Evolutionary conservation across 805 yeast genomes (phyloP), one percentile per base, ranked within the genome.

Genomic region (Cephaloascus albidus): DNA sequence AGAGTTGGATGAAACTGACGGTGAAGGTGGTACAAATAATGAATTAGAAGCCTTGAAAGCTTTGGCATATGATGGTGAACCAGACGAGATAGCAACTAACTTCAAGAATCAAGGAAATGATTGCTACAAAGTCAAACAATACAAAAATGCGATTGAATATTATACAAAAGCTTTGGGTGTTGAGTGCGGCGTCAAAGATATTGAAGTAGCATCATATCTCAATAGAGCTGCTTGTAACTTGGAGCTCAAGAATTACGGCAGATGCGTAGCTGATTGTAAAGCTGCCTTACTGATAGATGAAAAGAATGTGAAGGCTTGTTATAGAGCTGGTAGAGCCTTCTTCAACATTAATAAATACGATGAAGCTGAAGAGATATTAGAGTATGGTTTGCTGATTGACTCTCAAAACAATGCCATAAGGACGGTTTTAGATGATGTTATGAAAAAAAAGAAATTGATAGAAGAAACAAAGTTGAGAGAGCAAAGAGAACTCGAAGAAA

Each of bases 31-130:
- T 26, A 82, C 78, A 35, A 85, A 85, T 52, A 53, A 68, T 3
- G 81, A 77, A 38, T 61, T 93, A 15, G 97, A 90, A 54, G 98
- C 98, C 0, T 68, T 93, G 41, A 82, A 81, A 53, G 90, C 96
- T 4, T 65, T 93, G 48, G 96, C 94, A 0, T 88, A 86, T 53
- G 98, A 93, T 37, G 98, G 97, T 35, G 95, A 87, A 45, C 96
- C 97, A 0, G 80, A 83, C 51, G 98, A 93, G 53, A 68, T 88
- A 28, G 97, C 97, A 3, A 70, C 76, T 18, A 89, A 88, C 53
- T 93, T 89, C 65, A 87, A 88, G 46, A 80, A 75, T 44, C 97
- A 90, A 55, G 99, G 98, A 4, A 93, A 94, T 57, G 97, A 87
- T 14, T 74, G 85, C 42, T 93, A 72, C 61, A 81, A 76, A 55